Conservation (phyloP, 2,329 filamentous ascomycete species). For the Tolypocladium paradoxum region DNA sequence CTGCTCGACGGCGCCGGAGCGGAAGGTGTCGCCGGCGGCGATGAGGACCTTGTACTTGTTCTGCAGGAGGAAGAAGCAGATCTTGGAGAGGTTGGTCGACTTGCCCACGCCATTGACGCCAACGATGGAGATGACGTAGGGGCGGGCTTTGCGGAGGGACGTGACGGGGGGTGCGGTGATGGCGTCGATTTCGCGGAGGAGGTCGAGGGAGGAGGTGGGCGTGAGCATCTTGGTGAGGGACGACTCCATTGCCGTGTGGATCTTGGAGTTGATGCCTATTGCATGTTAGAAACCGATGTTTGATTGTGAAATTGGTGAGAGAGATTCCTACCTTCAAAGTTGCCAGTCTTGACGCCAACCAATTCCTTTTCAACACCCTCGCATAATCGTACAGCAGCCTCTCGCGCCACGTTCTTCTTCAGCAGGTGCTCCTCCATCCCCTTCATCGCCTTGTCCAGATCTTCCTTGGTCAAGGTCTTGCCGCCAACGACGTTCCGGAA, state of each 20-base stretch:
- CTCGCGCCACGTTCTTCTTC: conserved; percentile 90
- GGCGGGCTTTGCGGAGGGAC: conserved; percentile 55
- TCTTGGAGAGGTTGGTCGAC: conserved; percentile 94
- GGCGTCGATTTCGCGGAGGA: conserved; percentile 83
- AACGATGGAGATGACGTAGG: conserved; percentile 96
- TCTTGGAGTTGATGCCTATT: conserved; percentile 70
- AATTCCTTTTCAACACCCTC: conserved; percentile 86
- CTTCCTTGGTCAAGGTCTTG: conserved; percentile 79
- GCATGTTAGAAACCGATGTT: too few species aligned
- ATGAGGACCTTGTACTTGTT: conserved; percentile 95
- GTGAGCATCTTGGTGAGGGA: conserved; percentile 93
- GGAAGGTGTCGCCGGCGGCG: conserved; percentile 92
- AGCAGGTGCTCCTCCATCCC: conserved; percentile 93
- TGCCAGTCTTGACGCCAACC: conserved; percentile 81
- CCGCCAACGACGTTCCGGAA: conserved; percentile 94
- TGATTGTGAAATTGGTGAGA: conserved; percentile 11
- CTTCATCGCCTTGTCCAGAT: conserved; percentile 85
- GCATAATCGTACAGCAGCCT: conserved; percentile 84
- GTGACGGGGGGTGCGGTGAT: conserved; percentile 57
- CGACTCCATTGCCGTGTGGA: conserved; percentile 80
- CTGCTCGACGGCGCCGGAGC: conserved; percentile 93
- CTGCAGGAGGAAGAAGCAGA: conserved; percentile 94
- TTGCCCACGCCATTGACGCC: conserved; percentile 98
- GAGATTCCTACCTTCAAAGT: conserved; percentile 57
- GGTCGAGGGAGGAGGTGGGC: conserved; percentile 85